Base-by-base conservation (phyloP, 2,329 filamentous ascomycete genomes). In the Exophiala dermatitidis region DNA sequence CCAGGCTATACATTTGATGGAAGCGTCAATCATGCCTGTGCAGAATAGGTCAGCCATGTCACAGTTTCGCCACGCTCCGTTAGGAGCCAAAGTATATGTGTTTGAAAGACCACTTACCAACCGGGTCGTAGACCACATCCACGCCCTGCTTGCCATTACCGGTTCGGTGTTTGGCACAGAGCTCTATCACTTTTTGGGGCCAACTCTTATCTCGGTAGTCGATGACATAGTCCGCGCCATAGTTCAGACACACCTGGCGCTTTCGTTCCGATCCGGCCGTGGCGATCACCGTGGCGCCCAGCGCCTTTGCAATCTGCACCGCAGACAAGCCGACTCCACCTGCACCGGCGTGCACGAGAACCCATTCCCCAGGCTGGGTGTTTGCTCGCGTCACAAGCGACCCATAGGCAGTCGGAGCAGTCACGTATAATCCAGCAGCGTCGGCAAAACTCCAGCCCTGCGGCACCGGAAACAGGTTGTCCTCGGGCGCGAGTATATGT, bases 81-180 rank as follows among this genome's bases (percentile, higher is more conserved):
- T 5, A 30, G 19, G 19, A 19, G 19, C 19, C 2, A 19, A 19
- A 19, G 19, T 19, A 19, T 19, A 19, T 19, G 2, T 19, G 19
- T 19, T 19, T 19, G 19, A 2, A 2, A 19, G 19, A 19, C 19
- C 19, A 61, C 60, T 54, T 53, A 1, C 91, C 91, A 1, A 97
- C 91, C 8, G 91, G 90, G 69, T 97, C 91, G 72, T 89, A 97
- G 26, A 97, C 90, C 48, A 97, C 88, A 70, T 97, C 90, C 12
- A 95, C 90, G 7, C 90, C 83, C 0, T 68, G 67, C 41, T 77
- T 73, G 1, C 80, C 80, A 58, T 82, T 81, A 0, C 87, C 88
- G 3, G 86, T 91, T 54, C 72, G 63, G 42, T 74, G 61, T 56
- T 66, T 58, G 26, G 67, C 64, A 57, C 71, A 74, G 42, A 97